Percentiles rank a stretch among this genome's conserved stretches.
Conservation (phyloP, 2,329 filamentous ascomycete species). For the Fusarium coicis region DNA sequence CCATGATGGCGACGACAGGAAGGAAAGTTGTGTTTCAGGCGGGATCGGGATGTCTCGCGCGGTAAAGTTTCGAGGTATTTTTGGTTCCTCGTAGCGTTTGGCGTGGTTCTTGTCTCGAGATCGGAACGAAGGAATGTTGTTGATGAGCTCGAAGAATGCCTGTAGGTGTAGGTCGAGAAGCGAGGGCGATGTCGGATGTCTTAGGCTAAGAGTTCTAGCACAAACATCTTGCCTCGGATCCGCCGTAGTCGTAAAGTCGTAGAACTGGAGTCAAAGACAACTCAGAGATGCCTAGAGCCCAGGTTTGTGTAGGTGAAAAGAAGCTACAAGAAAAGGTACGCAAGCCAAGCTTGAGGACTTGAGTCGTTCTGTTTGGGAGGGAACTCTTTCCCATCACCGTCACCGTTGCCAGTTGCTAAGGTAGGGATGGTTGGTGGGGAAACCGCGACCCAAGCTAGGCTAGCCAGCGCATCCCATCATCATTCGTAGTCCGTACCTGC, state of each 20-base stretch:
- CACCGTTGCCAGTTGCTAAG: conserved; percentile 24
- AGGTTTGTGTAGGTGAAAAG: conserved; percentile 9
- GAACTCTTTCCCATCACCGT: conserved; percentile 21
- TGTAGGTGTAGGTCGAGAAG: conserved; percentile 3
- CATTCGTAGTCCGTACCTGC: conserved; percentile 10
- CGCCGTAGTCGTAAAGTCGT: conserved; percentile 2
- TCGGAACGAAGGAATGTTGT: conserved; percentile 31
- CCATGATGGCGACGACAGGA: conserved; percentile 64
- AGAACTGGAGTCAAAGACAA: background rate
- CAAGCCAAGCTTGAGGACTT: conserved; percentile 22
- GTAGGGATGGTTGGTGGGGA: conserved; percentile 36
- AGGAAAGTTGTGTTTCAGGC: conserved; percentile 40
- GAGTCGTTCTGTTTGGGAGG: background rate
- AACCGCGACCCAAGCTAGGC: conserved; percentile 10
- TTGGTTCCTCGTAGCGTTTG: background rate
- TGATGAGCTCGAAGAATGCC: conserved; percentile 2
- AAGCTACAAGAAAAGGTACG: conserved; percentile 15
- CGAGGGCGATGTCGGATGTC: conserved; percentile 29
- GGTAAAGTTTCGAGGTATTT: background rate
- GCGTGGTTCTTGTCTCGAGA: conserved; percentile 13
- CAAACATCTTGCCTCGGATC: conserved; percentile 18
- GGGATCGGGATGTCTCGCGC: conserved; percentile 21
- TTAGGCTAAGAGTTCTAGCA: conserved; percentile 22
- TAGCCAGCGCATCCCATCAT: conserved; percentile 28
- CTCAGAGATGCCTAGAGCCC: background rate